Percentiles rank a stretch among this genome's conserved stretches.
Evolutionary conservation across 768 basidiomycete species (phyloP).

Genomic region (Amanita jacksonii): DNA sequence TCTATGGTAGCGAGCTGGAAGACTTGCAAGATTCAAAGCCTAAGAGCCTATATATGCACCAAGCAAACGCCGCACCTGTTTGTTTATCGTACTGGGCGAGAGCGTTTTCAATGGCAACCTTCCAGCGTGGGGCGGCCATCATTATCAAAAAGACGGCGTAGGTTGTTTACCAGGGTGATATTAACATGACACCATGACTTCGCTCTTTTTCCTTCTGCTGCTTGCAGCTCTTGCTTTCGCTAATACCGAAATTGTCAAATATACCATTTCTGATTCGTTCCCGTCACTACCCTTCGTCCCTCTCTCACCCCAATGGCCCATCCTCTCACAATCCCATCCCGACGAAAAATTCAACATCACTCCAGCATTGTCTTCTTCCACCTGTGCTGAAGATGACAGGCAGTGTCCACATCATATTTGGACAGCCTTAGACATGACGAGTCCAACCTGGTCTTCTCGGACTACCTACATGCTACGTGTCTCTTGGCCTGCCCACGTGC

Average conservation of each 20-base stretch:
- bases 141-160: not conserved
- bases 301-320: slow-evolving; percentile 20
- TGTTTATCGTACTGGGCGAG: slow-evolving; percentile 29
- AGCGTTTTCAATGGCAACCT: slow-evolving; percentile 33
- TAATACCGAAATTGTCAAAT: slow-evolving; percentile 63
- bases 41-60: not conserved
- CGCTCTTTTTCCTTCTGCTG: slow-evolving; percentile 6
- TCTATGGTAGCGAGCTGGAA: slow-evolving; percentile 54
- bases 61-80: slow-evolving; percentile 21
- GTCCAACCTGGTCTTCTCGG: slow-evolving; percentile 28
- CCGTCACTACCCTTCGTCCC: slow-evolving; percentile 13
- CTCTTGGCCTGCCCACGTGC: slow-evolving; percentile 49
- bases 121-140: slow-evolving; percentile 33
- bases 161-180: too few species aligned
- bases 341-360: slow-evolving; percentile 4
- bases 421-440: slow-evolving; percentile 37
- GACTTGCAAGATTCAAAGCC: slow-evolving; percentile 33
- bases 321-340: not conserved
- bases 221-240: slow-evolving; percentile 22
- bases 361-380: slow-evolving; percentile 1
- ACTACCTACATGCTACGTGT: slow-evolving; percentile 40
- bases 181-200: not conserved
- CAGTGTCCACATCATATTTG: slow-evolving; percentile 36
- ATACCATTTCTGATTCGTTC: slow-evolving; percentile 24
- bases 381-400: not conserved